Evolutionary conservation across 305 asterid genomes (phyloP), one percentile per base, ranked within the genome.

Genomic region (Fraxinus sp.): DNA sequence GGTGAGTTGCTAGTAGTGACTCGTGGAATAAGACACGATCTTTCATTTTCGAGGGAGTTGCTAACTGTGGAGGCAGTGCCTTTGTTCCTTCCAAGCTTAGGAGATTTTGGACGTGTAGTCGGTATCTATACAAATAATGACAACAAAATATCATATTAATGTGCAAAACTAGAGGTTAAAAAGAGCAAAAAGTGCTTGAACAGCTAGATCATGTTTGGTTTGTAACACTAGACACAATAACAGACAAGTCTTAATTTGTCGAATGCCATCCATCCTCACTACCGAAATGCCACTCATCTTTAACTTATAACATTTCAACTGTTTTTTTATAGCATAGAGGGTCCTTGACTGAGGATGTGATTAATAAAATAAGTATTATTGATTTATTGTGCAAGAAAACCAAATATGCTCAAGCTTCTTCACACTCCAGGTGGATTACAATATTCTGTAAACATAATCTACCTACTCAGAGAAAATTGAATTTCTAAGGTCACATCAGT

Each of bases 21-120:
- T 84, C 85, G 82, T 22, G 93, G 91, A 77, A 90, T 89, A 43
- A 22, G 84, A 85, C 85, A 59, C 0, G 87, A 79, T 20, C 83
- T 85, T 3, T 88, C 86, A 41, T 79, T 82, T 57, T 81, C 92
- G 4, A 33, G 16, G 5, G 93, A 77, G 81, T 85, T 88, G 35
- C 82, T 80, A 39, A 83, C 57, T 9, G 84, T 41, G 4, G 88
- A 84, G 55, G 79, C 52, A 73, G 85, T 80, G 76, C 79, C 86
- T 79, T 91, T 91, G 83, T 81, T 36, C 83, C 97, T 85, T 28
- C 97, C 97, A 0, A 93, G 91, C 87, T 91, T 93, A 10, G 97
- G 97, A 80, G 97, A 93, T 82, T 55, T 83, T 13, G 96, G 83
- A 7, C 97, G 93, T 0, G 97, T 93, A 1, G 91, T 91, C 36